Conservation (phyloP, 768 basidiomycete species). For the Nidula microcarpa region DNA sequence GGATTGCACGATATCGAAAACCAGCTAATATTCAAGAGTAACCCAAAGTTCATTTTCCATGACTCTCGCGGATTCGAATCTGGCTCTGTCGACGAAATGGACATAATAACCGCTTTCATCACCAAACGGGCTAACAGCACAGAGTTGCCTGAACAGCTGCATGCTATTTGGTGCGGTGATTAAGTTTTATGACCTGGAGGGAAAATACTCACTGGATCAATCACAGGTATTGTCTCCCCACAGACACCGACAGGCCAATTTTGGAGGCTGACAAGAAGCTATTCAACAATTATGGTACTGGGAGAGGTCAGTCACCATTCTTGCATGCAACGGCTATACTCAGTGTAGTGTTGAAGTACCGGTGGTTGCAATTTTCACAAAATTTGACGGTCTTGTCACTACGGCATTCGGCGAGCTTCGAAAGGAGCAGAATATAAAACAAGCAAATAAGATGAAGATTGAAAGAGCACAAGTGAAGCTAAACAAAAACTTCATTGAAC, state of each 20-base stretch:
- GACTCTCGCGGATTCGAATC: slow-evolving; percentile 38
- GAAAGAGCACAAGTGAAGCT: slow-evolving; percentile 7
- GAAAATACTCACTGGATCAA: neutral
- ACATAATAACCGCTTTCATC: slow-evolving; percentile 26
- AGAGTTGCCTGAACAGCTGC: slow-evolving; percentile 20
- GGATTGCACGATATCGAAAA: slow-evolving; percentile 28
- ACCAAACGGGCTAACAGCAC: slow-evolving; percentile 10
- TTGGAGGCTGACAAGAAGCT: slow-evolving; percentile 21
- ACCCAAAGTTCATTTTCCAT: slow-evolving; percentile 32
- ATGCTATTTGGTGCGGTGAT: slow-evolving; percentile 32
- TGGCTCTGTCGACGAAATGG: slow-evolving; percentile 22
- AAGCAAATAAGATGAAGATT: slow-evolving; percentile 7
- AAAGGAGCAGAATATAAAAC: slow-evolving; percentile 4
- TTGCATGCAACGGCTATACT: neutral
- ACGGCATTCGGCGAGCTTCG: slow-evolving; percentile 26
- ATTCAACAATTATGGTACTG: slow-evolving; percentile 19
- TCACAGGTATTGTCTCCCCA: slow-evolving; percentile 34
- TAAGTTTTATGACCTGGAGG: neutral
- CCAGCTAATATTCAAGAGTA: slow-evolving; percentile 24
- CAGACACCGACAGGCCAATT: slow-evolving; percentile 19
- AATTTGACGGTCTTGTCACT: slow-evolving; percentile 4
- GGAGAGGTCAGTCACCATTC: slow-evolving; percentile 15
- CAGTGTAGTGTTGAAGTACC: slow-evolving; percentile 19
- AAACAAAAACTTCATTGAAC: neutral
- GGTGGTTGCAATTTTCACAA: too few relatives aligned